These are phyloP conservation scores for cucumber (Cucumis sativus) DNA, from an alignment of 306 rosid genomes.

Conservation along the genomic window DNA sequence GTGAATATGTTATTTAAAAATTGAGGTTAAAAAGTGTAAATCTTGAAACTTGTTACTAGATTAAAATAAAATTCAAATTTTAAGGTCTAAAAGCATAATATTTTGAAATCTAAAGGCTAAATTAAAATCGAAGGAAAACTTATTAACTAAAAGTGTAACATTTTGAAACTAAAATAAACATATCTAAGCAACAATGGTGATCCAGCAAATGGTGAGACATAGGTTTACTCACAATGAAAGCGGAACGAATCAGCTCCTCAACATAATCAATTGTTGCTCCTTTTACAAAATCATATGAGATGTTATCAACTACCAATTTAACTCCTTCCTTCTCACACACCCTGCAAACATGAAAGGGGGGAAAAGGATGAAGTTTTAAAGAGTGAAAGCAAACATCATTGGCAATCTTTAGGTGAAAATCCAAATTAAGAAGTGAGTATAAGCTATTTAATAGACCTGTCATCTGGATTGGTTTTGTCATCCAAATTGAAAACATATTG, in stretches of 20 bases:
- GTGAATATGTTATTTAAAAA: too few relatives aligned
- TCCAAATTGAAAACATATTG: constrained; percentile 83
- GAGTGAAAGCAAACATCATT: background rate
- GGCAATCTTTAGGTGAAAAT: background rate
- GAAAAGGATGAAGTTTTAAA: background rate
- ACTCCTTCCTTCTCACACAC: constrained; percentile 72
- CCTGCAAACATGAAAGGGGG: constrained; percentile 21
- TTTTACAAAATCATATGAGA: constrained; percentile 85
- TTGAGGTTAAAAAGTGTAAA: too few relatives aligned
- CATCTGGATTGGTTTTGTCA: constrained; percentile 52
- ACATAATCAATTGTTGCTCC: constrained; percentile 93
- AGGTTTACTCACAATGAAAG: constrained; percentile 55
- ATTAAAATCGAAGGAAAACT: too few relatives aligned
- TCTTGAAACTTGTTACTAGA: too few relatives aligned
- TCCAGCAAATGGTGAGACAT: background rate
- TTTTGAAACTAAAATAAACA: background rate
- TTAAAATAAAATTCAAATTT: too few relatives aligned
- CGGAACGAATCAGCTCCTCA: constrained; percentile 92
- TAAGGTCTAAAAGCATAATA: too few relatives aligned
- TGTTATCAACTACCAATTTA: constrained; percentile 57
- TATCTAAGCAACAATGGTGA: background rate
- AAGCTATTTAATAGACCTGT: constrained; percentile 31
- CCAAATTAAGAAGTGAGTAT: background rate
- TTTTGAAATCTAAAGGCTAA: too few relatives aligned
- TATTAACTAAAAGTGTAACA: too few relatives aligned